Percentiles rank a stretch among this genome's conserved stretches.
Conservation (phyloP, 257 asterid genomes). For the Hygrophila difformis region DNA sequence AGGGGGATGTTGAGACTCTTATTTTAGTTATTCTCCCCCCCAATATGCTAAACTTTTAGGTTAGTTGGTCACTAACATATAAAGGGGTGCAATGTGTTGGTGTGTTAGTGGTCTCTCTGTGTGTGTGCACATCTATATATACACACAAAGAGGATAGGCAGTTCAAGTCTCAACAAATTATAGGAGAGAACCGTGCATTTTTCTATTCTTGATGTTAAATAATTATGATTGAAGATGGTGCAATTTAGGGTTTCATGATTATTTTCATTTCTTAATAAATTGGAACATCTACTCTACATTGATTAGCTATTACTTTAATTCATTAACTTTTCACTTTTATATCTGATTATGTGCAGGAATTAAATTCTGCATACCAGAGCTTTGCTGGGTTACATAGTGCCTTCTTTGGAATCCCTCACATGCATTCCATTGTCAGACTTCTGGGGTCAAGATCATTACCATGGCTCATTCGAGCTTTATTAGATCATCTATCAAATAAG, state of each 20-base stretch:
- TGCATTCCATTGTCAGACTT: conserved; percentile 75
- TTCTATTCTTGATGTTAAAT: background rate
- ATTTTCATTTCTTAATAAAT: conserved; percentile 8
- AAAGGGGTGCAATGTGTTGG: too few relatives aligned
- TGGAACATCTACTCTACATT: background rate
- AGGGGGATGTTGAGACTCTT: too few relatives aligned
- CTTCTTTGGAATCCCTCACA: conserved; percentile 93
- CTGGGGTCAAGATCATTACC: conserved; percentile 95
- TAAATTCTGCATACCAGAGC: conserved; percentile 92
- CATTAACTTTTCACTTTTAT: background rate
- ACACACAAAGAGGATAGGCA: background rate
- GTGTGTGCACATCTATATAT: too few relatives aligned
- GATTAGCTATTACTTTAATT: conserved; percentile 6
- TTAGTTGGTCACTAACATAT: too few relatives aligned
- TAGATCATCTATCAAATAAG: conserved; percentile 91
- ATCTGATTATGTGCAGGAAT: conserved; percentile 35
- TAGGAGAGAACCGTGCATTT: background rate
- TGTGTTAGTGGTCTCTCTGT: too few relatives aligned
- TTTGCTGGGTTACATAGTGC: conserved; percentile 88
- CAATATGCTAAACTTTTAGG: too few relatives aligned
- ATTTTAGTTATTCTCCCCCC: too few relatives aligned
- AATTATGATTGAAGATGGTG: conserved; percentile 5
- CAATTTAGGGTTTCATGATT: conserved; percentile 3
- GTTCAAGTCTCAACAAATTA: background rate
- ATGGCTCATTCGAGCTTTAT: conserved; percentile 92